Conservation (phyloP, 2,329 filamentous ascomycete genomes). For the Arthroderma sp. region DNA sequence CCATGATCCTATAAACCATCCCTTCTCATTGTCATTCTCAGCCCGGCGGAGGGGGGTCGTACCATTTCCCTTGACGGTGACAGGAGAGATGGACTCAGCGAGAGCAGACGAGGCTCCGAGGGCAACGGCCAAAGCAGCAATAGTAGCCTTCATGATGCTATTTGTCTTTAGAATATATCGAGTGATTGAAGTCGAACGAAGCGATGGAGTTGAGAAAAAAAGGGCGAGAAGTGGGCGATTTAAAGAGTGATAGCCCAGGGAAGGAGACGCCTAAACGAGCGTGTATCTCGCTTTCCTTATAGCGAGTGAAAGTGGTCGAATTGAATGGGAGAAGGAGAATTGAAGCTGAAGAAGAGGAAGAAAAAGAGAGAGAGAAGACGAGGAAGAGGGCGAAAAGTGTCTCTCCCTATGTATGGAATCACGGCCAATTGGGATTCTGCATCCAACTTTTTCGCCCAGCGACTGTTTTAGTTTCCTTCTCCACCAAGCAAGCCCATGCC, state of each 20-base stretch:
- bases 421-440: too few species aligned
- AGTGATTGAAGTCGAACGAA: not conserved
- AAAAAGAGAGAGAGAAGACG: not conserved
- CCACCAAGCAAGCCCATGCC: not conserved
- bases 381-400: not conserved
- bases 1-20: not conserved
- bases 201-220: conserved; percentile 7
- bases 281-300: not conserved
- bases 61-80: conserved; percentile 53
- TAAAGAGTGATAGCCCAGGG: conserved; percentile 5
- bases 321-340: not conserved
- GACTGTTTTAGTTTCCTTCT: not conserved
- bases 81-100: conserved; percentile 40
- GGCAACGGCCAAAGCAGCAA: conserved; percentile 37
- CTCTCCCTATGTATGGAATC: not conserved
- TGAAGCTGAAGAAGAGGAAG: not conserved
- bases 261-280: conserved; percentile 5
- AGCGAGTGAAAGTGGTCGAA: not conserved
- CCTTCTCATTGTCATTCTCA: not conserved
- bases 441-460: not conserved
- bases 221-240: conserved; percentile 11
- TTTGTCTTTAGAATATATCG: not conserved
- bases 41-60: conserved; percentile 13
- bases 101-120: conserved; percentile 37
- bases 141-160: conserved; percentile 41